These are phyloP conservation scores for Berberis thunbergii DNA, from an alignment of 164 flowering plant genomes.

Conservation along the genomic window DNA sequence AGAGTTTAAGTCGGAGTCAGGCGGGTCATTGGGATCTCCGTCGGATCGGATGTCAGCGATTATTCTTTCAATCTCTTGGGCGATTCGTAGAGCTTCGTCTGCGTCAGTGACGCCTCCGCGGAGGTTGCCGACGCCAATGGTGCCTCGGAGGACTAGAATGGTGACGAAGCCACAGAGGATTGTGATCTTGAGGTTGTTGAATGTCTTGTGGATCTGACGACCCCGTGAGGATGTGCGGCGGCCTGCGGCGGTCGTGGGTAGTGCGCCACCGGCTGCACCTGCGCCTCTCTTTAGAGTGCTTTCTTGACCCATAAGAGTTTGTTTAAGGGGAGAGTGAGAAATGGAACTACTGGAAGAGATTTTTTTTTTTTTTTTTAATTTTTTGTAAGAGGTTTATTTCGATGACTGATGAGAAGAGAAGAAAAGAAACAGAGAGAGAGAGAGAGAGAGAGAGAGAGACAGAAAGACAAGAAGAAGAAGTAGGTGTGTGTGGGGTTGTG, in stretches of 20 bases:
- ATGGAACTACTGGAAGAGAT: neutral
- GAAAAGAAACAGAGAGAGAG: too few relatives aligned
- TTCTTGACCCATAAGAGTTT: constrained; percentile 36
- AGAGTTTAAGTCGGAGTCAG: constrained; percentile 20
- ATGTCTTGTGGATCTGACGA: constrained; percentile 69
- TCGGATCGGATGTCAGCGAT: constrained; percentile 78
- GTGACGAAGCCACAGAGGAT: constrained; percentile 85
- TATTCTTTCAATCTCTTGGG: constrained; percentile 55
- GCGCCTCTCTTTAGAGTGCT: constrained; percentile 37
- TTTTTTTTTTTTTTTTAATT: too few relatives aligned
- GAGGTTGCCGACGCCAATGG: constrained; percentile 66
- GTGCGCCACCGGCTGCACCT: constrained; percentile 6
- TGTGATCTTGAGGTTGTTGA: constrained; percentile 84
- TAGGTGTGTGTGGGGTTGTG: neutral
- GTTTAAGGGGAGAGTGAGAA: neutral
- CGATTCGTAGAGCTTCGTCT: constrained; percentile 29
- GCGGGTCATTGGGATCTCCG: constrained; percentile 30
- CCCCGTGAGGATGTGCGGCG: constrained; percentile 34
- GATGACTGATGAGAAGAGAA: neutral
- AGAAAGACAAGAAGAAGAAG: too few relatives aligned
- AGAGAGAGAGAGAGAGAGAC: too few relatives aligned
- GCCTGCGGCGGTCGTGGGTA: constrained; percentile 24
- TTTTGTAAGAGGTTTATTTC: neutral
- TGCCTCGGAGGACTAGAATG: constrained; percentile 83
- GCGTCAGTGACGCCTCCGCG: constrained; percentile 34